phyloP scores from a whole-genome alignment of 345 rosid genomes.

The Mercurialis annua region DNA sequence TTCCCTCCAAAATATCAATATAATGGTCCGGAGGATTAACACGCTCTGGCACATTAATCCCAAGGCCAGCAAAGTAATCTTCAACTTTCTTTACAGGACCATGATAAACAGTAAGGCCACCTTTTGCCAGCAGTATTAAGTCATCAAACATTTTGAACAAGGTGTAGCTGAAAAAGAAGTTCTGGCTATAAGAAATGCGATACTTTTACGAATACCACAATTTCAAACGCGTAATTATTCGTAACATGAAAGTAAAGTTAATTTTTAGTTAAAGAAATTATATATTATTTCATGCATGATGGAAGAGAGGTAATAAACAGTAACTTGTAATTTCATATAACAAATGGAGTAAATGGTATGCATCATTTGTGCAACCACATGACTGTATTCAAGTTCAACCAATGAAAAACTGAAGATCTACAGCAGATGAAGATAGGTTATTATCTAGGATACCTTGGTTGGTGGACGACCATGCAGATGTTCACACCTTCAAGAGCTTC shows the following conservation, averaged over 20 bases:
- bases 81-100: constrained; percentile 77
- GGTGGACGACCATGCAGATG: constrained; percentile 94
- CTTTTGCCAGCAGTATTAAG: constrained; percentile 83
- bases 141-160: constrained; percentile 85
- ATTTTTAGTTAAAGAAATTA: not conserved
- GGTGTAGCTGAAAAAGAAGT: constrained; percentile 67
- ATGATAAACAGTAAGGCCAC: constrained; percentile 79
- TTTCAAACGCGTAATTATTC: not conserved
- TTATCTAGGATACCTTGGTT: constrained; percentile 61
- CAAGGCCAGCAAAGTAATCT: constrained; percentile 73
- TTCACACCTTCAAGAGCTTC: constrained; percentile 95
- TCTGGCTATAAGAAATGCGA: constrained; percentile 10
- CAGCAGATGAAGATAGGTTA: not conserved
- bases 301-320: not conserved
- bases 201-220: not conserved
- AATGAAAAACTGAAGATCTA: not conserved
- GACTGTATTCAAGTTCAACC: not conserved
- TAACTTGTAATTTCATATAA: not conserved
- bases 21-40: constrained; percentile 94
- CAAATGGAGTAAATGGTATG: not conserved
- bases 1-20: constrained; percentile 87
- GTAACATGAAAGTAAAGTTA: not conserved
- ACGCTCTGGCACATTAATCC: constrained; percentile 75
- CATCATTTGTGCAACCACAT: not conserved
- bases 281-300: not conserved